These are phyloP conservation scores for Exsudoporus floridanus DNA, from an alignment of 1,284 basidiomycete species.

Conservation along the genomic window DNA sequence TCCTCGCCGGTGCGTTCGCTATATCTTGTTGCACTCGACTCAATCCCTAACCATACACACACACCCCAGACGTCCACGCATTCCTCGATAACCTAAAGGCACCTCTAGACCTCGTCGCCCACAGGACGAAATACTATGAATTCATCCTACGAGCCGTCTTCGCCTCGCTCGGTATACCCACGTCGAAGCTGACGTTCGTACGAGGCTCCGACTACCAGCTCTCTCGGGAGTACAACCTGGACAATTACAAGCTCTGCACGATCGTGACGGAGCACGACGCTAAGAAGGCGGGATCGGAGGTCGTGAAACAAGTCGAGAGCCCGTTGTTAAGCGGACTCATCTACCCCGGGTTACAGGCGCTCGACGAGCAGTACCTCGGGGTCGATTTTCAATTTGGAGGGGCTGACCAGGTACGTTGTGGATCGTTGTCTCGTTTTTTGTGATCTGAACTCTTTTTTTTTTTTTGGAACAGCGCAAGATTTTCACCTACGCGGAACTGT, in stretches of 20 bases:
- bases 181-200: constrained; percentile 81
- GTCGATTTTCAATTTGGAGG: constrained; percentile 99
- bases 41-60: background rate
- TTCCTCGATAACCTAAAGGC: constrained; percentile 99
- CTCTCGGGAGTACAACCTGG: constrained; percentile 88
- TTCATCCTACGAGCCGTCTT: constrained; percentile 83
- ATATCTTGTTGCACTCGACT: too few relatives aligned
- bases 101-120: constrained; percentile 87
- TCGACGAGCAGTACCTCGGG: constrained; percentile 96
- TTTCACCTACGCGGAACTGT: constrained; percentile 96
- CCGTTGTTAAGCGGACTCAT: constrained; percentile 89
- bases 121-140: constrained; percentile 92
- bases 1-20: constrained; percentile 73
- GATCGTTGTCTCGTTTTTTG: background rate
- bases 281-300: constrained; percentile 98
- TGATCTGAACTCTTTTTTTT: constrained; percentile 3
- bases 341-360: constrained; percentile 94
- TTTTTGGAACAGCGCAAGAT: constrained; percentile 90
- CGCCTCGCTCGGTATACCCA: constrained; percentile 87
- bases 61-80: constrained; percentile 83
- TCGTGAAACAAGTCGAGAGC: constrained; percentile 96
- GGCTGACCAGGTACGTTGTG: constrained; percentile 79
- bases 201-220: constrained; percentile 93
- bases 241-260: constrained; percentile 90
- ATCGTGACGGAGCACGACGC: constrained; percentile 94